Base-by-base conservation (phyloP, 495 filamentous ascomycete genomes). In the Friedmanniomyces simplex region DNA sequence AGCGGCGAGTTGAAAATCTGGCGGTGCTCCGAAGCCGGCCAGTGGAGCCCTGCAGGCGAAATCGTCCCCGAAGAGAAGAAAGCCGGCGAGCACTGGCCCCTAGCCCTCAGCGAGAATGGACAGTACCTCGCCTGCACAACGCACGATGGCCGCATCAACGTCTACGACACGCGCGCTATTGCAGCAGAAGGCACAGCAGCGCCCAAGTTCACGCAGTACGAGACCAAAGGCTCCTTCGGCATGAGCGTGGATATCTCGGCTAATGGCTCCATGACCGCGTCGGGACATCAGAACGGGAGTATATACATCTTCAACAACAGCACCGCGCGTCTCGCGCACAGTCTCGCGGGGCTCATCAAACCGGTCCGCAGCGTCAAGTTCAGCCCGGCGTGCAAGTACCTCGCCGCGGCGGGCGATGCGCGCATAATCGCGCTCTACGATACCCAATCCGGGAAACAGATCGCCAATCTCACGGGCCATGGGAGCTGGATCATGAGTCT, bases 231-330 rank as follows among this genome's bases (percentile, higher is more conserved):
- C 30, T 85, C 83, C 55, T 97, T 95, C 72, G 93, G 90, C 14
- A 83, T 89, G 69, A 85, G 84, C 65, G 82, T 98, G 53, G 91
- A 95, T 68, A 68, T 96, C 82, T 85, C 82, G 50, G 57, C 77
- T 28, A 86, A 98, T 70, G 91, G 90, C 52, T 81, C 79, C 56
- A 82, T 91, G 64, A 89, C 91, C 48, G 93, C 91, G 10, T 91
- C 84, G 55, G 93, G 93, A 0, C 94, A 98, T 70, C 83, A 95
- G 69, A 95, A 87, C 68, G 93, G 93, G 24, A 83, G 81, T n/a
- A 80, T 98, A 51, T 96, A 96, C 66, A 83, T 98, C 37, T 97
- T 96, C 74, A 89, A 84, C 70, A 96, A 95, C 65, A 83, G 88
- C 64, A 89, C 87, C 0, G 88, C 86, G 16, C 83, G 87, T 51